Evolutionary conservation across 352 stramenopile species (phyloP).

Genomic region (Phytophthora cactorum): DNA sequence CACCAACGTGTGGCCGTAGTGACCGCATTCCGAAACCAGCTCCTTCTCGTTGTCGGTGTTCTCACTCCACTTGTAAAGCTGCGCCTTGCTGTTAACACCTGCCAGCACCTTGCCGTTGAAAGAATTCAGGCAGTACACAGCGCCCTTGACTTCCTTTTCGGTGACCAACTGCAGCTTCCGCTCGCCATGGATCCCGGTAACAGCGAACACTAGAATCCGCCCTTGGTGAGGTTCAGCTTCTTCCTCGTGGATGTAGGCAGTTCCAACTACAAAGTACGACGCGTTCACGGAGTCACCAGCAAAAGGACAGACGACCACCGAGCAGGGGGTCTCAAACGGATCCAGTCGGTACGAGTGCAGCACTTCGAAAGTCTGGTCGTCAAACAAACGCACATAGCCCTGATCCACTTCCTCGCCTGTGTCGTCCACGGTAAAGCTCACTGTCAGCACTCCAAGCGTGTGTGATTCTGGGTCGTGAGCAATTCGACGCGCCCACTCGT

Average conservation of each 20-base stretch:
- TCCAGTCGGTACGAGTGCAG: conserved; percentile 89
- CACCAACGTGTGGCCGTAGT: conserved; percentile 96
- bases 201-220: conserved; percentile 94
- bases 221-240: conserved; percentile 96
- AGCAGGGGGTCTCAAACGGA: conserved; percentile 89
- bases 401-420: conserved; percentile 88
- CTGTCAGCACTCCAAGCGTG: conserved; percentile 82
- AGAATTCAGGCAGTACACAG: conserved; percentile 95
- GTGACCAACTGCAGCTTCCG: conserved; percentile 90
- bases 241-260: conserved; percentile 94
- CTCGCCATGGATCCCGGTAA: conserved; percentile 80
- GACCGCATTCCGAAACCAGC: conserved; percentile 91
- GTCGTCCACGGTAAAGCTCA: conserved; percentile 85
- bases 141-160: conserved; percentile 94
- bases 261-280: conserved; percentile 88
- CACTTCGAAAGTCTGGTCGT: conserved; percentile 97
- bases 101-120: conserved; percentile 95
- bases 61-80: conserved; percentile 93
- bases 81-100: conserved; percentile 95
- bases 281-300: conserved; percentile 74
- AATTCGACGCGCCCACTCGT: conserved; percentile 94
- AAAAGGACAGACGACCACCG: conserved; percentile 82
- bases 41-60: conserved; percentile 91
- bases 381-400: conserved; percentile 94
- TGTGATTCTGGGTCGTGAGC: conserved; percentile 83